Evolutionary conservation across 768 basidiomycete genomes (phyloP).

Genomic region (Tulasnella sp.): DNA sequence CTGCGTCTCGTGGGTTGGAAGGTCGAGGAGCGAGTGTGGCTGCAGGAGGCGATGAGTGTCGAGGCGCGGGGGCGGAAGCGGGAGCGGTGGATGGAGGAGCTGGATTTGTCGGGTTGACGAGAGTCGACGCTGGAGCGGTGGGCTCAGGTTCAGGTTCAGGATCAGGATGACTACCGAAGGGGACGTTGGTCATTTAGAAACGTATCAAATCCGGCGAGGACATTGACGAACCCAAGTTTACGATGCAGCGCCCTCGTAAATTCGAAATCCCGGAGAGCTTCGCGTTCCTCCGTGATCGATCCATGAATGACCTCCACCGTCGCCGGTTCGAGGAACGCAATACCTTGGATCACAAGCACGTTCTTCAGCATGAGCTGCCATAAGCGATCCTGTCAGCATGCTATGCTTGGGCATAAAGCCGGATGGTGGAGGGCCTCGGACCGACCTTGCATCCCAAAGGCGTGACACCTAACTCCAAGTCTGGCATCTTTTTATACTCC

Average conservation of each 20-base stretch:
- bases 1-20: background rate
- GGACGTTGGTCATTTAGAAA: background rate
- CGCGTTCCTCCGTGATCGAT: constrained; percentile 65
- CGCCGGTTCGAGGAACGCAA: constrained; percentile 75
- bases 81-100: background rate
- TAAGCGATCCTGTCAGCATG: background rate
- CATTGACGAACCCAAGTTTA: constrained; percentile 64
- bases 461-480: constrained; percentile 73
- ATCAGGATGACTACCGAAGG: constrained; percentile 23
- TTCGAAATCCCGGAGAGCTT: constrained; percentile 57
- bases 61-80: background rate
- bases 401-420: background rate
- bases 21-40: constrained; percentile 8
- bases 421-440: constrained; percentile 41
- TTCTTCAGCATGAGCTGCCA: constrained; percentile 69
- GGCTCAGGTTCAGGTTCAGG: constrained; percentile 15
- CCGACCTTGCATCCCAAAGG: constrained; percentile 86
- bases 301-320: constrained; percentile 55
- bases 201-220: background rate
- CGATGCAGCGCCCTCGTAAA: constrained; percentile 65
- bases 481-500: constrained; percentile 70
- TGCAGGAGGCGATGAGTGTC: constrained; percentile 18
- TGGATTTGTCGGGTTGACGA: constrained; percentile 1
- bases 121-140: background rate
- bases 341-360: constrained; percentile 67